Conservation (phyloP, 371 early-diverging fungal genomes). For the Mortierella sp. region DNA sequence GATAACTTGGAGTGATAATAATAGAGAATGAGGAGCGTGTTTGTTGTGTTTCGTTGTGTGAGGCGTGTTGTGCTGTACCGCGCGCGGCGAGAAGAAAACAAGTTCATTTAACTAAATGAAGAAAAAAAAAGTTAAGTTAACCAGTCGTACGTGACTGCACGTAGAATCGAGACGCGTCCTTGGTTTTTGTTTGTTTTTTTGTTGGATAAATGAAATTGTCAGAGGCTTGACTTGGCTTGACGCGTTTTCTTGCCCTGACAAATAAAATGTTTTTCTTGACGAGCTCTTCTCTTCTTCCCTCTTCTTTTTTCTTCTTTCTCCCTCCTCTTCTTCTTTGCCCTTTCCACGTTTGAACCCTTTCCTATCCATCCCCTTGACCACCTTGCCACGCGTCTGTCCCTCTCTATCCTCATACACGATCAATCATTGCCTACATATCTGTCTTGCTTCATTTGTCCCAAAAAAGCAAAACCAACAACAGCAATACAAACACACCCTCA, state of each 20-base stretch:
- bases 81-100: not conserved
- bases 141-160: not conserved
- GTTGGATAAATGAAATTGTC: not conserved
- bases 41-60: no score
- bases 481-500: not conserved
- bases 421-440: not conserved
- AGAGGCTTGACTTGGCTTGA: slow-evolving; percentile 6
- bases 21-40: no score
- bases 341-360: slow-evolving; percentile 9
- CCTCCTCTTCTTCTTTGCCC: slow-evolving; percentile 16
- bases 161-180: slow-evolving; percentile 15
- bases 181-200: slow-evolving; percentile 5
- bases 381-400: not conserved
- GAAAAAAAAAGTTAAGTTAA: slow-evolving; percentile 4
- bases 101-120: not conserved
- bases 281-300: not conserved
- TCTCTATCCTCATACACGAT: not conserved
- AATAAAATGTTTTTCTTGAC: slow-evolving; percentile 12
- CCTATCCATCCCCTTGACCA: not conserved
- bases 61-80: no score
- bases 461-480: not conserved
- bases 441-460: not conserved
- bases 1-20: no score
- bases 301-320: not conserved
- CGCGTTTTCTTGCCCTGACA: not conserved